Percentiles rank a stretch among this genome's conserved stretches.
Evolutionary conservation across 768 basidiomycete species (phyloP).

Genomic region (Goffeauzyma gilvescens): DNA sequence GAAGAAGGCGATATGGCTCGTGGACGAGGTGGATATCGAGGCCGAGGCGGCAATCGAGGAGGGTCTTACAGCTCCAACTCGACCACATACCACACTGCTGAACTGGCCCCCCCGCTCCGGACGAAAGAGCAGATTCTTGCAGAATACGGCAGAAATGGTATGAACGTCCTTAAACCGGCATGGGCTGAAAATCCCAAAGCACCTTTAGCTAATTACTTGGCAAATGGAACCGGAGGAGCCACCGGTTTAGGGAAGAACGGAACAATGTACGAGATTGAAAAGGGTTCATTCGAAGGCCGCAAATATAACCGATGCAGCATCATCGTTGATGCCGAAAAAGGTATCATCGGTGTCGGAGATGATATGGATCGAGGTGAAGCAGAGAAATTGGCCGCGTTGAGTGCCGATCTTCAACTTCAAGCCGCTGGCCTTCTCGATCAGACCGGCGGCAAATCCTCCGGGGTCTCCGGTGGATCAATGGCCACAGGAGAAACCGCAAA

Average conservation of each 20-base stretch:
- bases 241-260: conserved; percentile 16
- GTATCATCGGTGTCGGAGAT: conserved; percentile 48
- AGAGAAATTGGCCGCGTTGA: conserved; percentile 55
- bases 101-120: conserved; percentile 3
- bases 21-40: no score
- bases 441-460: conserved; percentile 2
- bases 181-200: conserved; percentile 40
- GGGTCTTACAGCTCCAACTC: background rate
- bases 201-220: conserved; percentile 37
- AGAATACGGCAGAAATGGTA: conserved; percentile 7
- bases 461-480: conserved; percentile 9
- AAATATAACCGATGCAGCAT: conserved; percentile 22
- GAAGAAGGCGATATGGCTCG: no score
- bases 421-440: conserved; percentile 39
- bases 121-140: conserved; percentile 15
- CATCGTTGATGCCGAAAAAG: conserved; percentile 16
- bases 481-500: conserved; percentile 21
- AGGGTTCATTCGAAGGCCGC: conserved; percentile 25
- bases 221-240: conserved; percentile 14
- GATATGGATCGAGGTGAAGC: conserved; percentile 44
- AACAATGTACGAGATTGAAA: conserved; percentile 25
- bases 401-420: conserved; percentile 53
- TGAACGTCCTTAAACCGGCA: conserved; percentile 18
- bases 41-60: no score
- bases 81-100: conserved; percentile 6